These are phyloP conservation scores for Russula lepida DNA, from an alignment of 768 basidiomycete species.

Conservation along the genomic window DNA sequence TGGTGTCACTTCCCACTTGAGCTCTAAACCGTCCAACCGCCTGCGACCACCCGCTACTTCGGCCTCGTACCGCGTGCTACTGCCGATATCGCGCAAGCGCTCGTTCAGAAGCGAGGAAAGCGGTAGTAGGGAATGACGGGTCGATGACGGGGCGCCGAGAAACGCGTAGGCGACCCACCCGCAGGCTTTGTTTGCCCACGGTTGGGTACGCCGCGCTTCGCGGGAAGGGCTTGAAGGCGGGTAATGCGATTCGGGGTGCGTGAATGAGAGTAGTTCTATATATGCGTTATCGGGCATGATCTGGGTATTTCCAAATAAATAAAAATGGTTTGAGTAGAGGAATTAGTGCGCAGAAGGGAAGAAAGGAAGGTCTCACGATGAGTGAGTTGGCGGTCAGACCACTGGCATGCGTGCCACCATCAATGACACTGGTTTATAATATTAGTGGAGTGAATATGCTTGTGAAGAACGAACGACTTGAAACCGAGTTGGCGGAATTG, in stretches of 20 bases:
- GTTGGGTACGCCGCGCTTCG: conserved; percentile 35
- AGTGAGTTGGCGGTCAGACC: conserved; percentile 60
- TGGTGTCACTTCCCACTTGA: conserved; percentile 52
- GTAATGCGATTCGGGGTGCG: conserved; percentile 44
- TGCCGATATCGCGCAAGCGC: conserved; percentile 30
- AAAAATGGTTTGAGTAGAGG: neutral
- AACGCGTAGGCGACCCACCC: conserved; percentile 68
- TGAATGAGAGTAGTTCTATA: conserved; percentile 64
- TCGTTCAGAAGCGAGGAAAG: conserved; percentile 49
- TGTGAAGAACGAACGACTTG: conserved; percentile 33
- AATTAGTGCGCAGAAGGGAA: neutral
- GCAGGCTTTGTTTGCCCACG: conserved; percentile 45
- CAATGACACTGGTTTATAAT: conserved; percentile 37
- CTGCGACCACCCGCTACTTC: conserved; percentile 49
- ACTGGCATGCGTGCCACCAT: conserved; percentile 56
- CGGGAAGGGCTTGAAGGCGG: conserved; percentile 42
- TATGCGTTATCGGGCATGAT: conserved; percentile 51
- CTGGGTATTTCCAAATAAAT: conserved; percentile 26
- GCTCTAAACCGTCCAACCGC: conserved; percentile 38
- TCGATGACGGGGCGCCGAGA: conserved; percentile 38
- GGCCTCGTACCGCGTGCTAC: conserved; percentile 35
- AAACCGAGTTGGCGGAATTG: conserved; percentile 58
- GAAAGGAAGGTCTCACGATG: conserved; percentile 41
- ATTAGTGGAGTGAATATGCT: neutral
- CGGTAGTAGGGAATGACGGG: conserved; percentile 24